Conservation (phyloP, 2,329 filamentous ascomycete species). For the Domatiomyces catenatus region DNA sequence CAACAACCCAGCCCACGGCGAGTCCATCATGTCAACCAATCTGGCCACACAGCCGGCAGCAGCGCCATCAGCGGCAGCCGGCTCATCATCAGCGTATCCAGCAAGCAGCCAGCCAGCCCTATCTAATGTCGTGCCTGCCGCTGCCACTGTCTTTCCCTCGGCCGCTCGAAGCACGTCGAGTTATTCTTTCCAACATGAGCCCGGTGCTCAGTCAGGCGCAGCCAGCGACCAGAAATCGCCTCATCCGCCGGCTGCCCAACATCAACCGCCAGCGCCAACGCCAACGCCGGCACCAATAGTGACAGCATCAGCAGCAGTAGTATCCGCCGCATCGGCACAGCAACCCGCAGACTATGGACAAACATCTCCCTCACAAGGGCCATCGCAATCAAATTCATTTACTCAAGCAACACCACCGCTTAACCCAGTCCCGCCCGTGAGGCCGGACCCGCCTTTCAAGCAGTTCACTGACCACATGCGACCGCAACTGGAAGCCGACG, state of each 20-base stretch:
- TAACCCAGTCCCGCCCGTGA: conserved; percentile 6
- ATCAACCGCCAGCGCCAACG: not conserved
- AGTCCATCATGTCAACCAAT: conserved; percentile 12
- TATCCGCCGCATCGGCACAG: not conserved
- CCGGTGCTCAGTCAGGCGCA: too few species aligned
- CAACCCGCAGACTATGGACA: not conserved
- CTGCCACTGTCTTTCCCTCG: conserved; percentile 12
- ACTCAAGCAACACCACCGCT: not conserved
- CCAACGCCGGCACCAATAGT: not conserved
- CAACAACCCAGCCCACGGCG: conserved; percentile 15
- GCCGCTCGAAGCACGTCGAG: not conserved
- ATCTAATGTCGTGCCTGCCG: conserved; percentile 12
- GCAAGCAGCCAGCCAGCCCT: conserved; percentile 6
- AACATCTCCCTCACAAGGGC: not conserved
- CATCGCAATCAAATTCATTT: not conserved
- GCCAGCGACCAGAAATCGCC: not conserved
- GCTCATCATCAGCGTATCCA: conserved; percentile 9
- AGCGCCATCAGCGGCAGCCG: conserved; percentile 15
- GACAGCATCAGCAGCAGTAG: not conserved
- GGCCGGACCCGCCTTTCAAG: conserved; percentile 12
- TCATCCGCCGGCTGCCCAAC: not conserved
- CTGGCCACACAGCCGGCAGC: conserved; percentile 2
- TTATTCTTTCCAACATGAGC: not conserved
- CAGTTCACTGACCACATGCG: conserved; percentile 17
- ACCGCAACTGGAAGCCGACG: conserved; percentile 15